Percentiles rank a stretch among this genome's conserved stretches.
phyloP scores from a whole-genome alignment of 257 asterid genomes.

The Solanum sitiens region DNA sequence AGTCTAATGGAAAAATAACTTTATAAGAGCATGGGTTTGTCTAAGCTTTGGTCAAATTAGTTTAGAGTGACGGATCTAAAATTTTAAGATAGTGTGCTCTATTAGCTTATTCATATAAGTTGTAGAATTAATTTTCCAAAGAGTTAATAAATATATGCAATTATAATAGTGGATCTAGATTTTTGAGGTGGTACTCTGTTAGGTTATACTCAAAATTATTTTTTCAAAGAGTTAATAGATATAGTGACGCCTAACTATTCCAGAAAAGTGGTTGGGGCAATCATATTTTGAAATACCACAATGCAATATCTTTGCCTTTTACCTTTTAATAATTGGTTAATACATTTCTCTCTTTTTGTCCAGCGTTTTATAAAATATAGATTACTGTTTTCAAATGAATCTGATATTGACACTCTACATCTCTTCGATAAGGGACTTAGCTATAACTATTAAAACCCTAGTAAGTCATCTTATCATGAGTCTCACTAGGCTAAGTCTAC shows the following conservation, averaged over 20 bases:
- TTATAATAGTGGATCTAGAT: too few species aligned
- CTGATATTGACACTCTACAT: neutral
- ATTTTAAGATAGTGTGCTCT: too few species aligned
- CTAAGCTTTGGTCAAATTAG: neutral
- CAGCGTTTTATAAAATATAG: neutral
- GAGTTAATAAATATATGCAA: neutral
- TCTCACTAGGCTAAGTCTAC: neutral
- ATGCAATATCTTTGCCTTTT: neutral
- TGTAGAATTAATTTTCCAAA: neutral
- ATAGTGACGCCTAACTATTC: neutral
- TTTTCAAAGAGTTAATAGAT: neutral
- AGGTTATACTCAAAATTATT: too few species aligned
- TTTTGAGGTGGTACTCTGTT: too few species aligned
- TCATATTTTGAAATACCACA: neutral
- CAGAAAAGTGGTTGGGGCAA: neutral
- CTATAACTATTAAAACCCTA: neutral
- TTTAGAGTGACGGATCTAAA: too few species aligned
- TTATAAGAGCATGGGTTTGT: neutral
- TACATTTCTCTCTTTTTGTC: neutral
- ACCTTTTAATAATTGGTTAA: neutral
- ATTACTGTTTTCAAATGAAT: neutral
- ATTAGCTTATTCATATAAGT: too few species aligned
- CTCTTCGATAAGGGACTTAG: accelerated
- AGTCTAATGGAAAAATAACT: neutral
- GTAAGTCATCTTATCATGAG: neutral